Percentiles rank a stretch among this genome's conserved stretches.
These are phyloP conservation scores for Nematocida sp. DNA, from an alignment of 371 early-diverging fungal species.

Conservation along the genomic window DNA sequence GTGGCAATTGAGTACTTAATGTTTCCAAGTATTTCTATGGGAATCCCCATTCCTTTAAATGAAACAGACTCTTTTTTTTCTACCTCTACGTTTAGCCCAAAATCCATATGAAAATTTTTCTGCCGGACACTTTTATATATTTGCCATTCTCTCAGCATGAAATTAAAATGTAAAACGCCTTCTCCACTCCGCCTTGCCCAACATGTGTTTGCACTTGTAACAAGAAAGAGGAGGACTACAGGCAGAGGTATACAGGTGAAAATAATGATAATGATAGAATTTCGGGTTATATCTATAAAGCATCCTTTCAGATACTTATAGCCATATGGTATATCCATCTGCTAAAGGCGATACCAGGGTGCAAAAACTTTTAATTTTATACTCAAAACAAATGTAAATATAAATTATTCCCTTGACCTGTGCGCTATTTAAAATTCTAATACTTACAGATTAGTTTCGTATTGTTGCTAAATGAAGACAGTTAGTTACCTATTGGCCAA, in stretches of 20 bases:
- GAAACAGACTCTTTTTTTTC: constrained; percentile 49
- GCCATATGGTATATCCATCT: not conserved
- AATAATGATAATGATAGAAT: not conserved
- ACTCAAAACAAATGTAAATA: no score
- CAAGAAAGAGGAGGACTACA: not conserved
- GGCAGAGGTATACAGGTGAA: not conserved
- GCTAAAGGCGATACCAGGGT: not conserved
- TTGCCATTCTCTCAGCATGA: no score
- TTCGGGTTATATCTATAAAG: not conserved
- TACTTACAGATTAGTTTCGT: no score
- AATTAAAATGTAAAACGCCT: no score
- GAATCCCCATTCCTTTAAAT: constrained; percentile 66
- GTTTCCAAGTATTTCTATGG: constrained; percentile 64
- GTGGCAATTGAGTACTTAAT: constrained; percentile 78
- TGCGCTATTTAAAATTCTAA: no score
- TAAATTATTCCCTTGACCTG: no score
- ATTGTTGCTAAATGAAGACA: no score
- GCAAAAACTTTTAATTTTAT: not conserved
- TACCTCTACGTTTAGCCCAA: constrained; percentile 42
- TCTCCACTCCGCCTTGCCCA: no score
- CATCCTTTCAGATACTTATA: not conserved
- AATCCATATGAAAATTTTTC: constrained; percentile 46
- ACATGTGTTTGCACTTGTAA: no score
- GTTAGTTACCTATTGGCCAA: no score
- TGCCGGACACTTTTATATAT: not conserved